Evolutionary conservation across 2,329 filamentous ascomycete species (phyloP), one percentile per base, ranked within the genome.

Genomic region (Talaromyces sp.): DNA sequence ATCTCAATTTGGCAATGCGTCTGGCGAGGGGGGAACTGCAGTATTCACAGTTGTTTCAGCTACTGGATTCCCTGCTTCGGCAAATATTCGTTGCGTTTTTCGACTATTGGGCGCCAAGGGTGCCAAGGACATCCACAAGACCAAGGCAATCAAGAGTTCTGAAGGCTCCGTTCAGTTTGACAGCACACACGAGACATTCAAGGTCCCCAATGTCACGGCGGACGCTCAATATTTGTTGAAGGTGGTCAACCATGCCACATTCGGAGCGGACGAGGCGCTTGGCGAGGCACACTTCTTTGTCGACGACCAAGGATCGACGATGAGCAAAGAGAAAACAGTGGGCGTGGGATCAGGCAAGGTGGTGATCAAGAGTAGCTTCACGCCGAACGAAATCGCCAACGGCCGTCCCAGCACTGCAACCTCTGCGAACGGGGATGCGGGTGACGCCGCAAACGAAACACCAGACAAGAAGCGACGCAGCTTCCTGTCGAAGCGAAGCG

Each of bases 231-330:
- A 97, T 83, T 89, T 91, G 72, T 72, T 99, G 63, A 84, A 90
- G 64, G 92, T 92, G 63, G 92, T 92, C 72, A 89, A 92, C 67
- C 91, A 96, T 70, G 85, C 89, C 68, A 90, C 87, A 0, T 93
- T 97, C 70, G 89, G 90, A 56, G 88, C 86, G 61, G 91, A 95
- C 71, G 88, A 92, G 59, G 85, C 88, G 61, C 82, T 99, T 0
- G 94, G 94, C 57, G 92, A 97, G 70, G 85, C 85, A 5, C 73
- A 89, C n/a, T 96, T 96, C 77, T 92, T 95, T 71, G 85, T 99
- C n/a, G 91, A 93, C 65, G 93, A 99, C 71, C 83, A 85, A 65
- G 81, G 83, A 9, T 84, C 81, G 1, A 84, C 85, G 2, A 78
- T 81, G 1, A 85, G 84, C 11, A 79, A 82, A 32, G 88, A 93